A percentile compares a stretch with the other conserved stretches of the same genome.
Conservation (phyloP, 257 asterid species). For the Lithospermum erythrorhizon region DNA sequence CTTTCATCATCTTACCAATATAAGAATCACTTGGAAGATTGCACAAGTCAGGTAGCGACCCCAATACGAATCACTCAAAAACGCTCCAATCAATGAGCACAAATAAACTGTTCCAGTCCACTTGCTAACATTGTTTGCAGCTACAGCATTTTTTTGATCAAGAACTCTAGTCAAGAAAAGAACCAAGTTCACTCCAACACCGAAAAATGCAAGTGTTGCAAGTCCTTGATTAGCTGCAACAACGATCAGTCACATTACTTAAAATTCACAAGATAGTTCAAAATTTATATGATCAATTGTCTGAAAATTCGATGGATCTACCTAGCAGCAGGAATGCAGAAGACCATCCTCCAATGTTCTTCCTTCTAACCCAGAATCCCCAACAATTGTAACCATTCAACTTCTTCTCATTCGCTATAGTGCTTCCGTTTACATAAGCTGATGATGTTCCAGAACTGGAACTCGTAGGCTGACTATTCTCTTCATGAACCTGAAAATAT, state of each 20-base stretch:
- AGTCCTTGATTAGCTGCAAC: constrained; percentile 69
- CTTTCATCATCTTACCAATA: constrained; percentile 28
- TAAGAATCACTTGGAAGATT: constrained; percentile 47
- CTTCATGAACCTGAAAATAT: neutral
- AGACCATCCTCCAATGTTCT: constrained; percentile 44
- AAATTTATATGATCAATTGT: neutral
- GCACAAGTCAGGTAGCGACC: constrained; percentile 73
- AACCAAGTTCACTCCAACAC: constrained; percentile 75
- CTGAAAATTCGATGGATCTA: constrained; percentile 6
- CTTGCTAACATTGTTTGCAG: constrained; percentile 71
- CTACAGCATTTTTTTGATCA: constrained; percentile 56
- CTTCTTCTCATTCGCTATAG: constrained; percentile 2
- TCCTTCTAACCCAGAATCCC: constrained; percentile 8
- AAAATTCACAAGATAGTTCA: neutral
- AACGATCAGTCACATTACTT: too few relatives aligned
- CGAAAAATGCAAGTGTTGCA: constrained; percentile 72
- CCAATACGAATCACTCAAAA: constrained; percentile 80
- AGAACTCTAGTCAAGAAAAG: constrained; percentile 64
- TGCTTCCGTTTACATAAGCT: neutral
- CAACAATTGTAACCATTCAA: neutral
- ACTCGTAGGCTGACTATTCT: neutral
- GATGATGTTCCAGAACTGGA: constrained; percentile 3
- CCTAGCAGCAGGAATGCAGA: constrained; percentile 56
- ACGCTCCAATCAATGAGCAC: constrained; percentile 72
- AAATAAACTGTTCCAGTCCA: constrained; percentile 85